A percentile compares a stretch with the other conserved stretches of the same genome.
phyloP scores from a whole-genome alignment of 306 rosid genomes.

The Leucaena leucocephala region DNA sequence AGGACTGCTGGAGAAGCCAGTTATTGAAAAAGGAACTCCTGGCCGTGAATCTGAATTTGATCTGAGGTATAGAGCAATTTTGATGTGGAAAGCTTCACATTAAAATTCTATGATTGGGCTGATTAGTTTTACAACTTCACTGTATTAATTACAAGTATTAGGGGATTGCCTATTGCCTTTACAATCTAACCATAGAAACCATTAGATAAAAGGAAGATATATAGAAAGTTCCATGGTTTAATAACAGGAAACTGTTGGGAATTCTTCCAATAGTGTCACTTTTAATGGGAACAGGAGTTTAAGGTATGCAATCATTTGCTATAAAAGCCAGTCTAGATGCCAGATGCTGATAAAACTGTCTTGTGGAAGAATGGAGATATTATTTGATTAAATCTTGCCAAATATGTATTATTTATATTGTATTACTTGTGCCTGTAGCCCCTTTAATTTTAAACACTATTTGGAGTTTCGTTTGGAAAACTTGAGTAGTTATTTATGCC shows the following conservation, averaged over 20 bases:
- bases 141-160: neutral
- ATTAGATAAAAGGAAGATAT: conserved; percentile 16
- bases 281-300: conserved; percentile 4
- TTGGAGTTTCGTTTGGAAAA: neutral
- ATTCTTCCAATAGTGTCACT: neutral
- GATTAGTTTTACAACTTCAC: neutral
- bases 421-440: neutral
- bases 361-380: conserved; percentile 12
- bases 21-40: conserved; percentile 60
- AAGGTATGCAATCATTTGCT: conserved; percentile 13
- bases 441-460: neutral
- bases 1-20: conserved; percentile 63
- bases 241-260: neutral
- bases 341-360: conserved; percentile 22
- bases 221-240: neutral
- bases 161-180: neutral
- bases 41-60: conserved; percentile 75
- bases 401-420: neutral
- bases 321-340: conserved; percentile 3
- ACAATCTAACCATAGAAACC: neutral
- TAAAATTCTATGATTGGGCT: neutral
- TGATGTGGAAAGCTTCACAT: conserved; percentile 11
- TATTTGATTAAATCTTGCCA: conserved; percentile 1
- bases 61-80: conserved; percentile 52
- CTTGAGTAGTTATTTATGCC: neutral